phyloP scores from a whole-genome alignment of 2,329 filamentous ascomycete species.

The Colletotrichum cuscutae region DNA sequence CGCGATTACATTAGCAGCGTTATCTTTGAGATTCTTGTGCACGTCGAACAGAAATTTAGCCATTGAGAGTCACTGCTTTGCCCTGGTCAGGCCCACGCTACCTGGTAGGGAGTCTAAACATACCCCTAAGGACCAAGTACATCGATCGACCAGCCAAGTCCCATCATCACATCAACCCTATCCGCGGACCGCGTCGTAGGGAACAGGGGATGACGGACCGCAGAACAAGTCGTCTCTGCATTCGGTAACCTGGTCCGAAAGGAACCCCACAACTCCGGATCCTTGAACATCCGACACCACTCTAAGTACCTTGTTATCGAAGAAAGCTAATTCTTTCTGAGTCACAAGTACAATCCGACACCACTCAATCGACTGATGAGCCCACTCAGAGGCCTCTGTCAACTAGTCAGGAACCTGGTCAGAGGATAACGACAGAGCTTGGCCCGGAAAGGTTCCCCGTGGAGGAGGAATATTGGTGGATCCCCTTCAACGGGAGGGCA shows the following conservation, averaged over 20 bases:
- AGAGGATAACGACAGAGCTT: neutral
- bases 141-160: neutral
- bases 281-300: neutral
- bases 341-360: too few species aligned
- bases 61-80: too few species aligned
- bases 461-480: neutral
- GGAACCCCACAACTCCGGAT: neutral
- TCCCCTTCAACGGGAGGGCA: neutral
- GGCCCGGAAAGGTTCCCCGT: neutral
- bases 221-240: constrained; percentile 2
- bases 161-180: neutral
- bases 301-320: too few species aligned
- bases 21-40: too few species aligned
- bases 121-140: too few species aligned
- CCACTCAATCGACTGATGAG: neutral
- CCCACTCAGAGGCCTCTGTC: neutral
- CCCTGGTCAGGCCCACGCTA: too few species aligned
- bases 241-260: neutral
- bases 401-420: neutral
- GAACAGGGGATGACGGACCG: neutral
- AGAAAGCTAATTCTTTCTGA: too few species aligned
- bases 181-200: neutral
- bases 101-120: too few species aligned
- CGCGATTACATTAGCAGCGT: too few species aligned
- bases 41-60: too few species aligned